These are phyloP conservation scores for Trichophyton mentagrophytes DNA, from an alignment of 2,329 filamentous ascomycete species.

Conservation along the genomic window DNA sequence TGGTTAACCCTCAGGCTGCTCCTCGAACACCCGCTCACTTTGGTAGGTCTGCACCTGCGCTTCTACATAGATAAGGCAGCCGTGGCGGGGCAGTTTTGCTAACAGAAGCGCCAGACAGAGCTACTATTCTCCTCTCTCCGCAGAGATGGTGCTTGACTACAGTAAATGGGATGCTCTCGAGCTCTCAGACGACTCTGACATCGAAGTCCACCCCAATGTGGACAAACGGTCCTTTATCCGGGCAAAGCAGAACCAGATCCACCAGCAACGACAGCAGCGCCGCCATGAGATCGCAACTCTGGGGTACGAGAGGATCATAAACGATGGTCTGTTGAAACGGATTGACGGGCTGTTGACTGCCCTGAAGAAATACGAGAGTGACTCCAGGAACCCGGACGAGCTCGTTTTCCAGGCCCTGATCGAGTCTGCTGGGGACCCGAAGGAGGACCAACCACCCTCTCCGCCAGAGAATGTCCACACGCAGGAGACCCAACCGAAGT, in stretches of 20 bases:
- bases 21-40: not conserved
- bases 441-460: slow-evolving; percentile 59
- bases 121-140: not conserved
- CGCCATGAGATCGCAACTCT: slow-evolving; percentile 80
- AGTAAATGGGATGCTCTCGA: slow-evolving; percentile 67
- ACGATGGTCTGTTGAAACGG: slow-evolving; percentile 75
- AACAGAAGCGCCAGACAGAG: not conserved
- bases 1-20: not conserved
- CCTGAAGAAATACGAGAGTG: slow-evolving; percentile 60
- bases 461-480: slow-evolving; percentile 68
- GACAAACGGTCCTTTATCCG: slow-evolving; percentile 98
- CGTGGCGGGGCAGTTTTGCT: not conserved
- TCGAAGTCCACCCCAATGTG: slow-evolving; percentile 97
- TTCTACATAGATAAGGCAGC: not conserved
- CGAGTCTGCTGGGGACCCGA: slow-evolving; percentile 58
- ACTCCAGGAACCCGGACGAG: slow-evolving; percentile 56
- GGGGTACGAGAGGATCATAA: slow-evolving; percentile 81
- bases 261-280: slow-evolving; percentile 74
- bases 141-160: slow-evolving; percentile 48
- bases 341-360: slow-evolving; percentile 67
- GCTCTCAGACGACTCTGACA: slow-evolving; percentile 93
- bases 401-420: slow-evolving; percentile 82
- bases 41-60: not conserved
- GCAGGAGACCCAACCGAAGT: slow-evolving; percentile 63
- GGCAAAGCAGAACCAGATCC: slow-evolving; percentile 94